phyloP scores from a whole-genome alignment of 495 filamentous ascomycete species.

The Podospora comata region DNA sequence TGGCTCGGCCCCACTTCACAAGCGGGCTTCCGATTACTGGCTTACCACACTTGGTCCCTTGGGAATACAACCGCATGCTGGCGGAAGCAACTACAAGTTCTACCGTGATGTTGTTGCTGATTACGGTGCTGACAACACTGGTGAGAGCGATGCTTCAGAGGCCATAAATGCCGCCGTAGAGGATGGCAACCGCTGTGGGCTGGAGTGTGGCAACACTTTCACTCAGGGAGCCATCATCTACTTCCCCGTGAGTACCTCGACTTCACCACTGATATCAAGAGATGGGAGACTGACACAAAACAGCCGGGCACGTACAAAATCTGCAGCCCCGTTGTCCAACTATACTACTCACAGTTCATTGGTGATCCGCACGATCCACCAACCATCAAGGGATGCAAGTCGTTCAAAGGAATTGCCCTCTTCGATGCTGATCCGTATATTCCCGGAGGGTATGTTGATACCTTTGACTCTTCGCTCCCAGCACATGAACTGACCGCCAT shows the following conservation, averaged over 20 bases:
- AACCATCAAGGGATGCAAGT: conserved; percentile 61
- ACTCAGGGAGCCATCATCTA: conserved; percentile 68
- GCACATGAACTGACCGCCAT: neutral
- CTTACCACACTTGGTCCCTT: neutral
- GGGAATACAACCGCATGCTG: neutral
- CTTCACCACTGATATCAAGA: no score
- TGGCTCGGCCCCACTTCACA: no score
- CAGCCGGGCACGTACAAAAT: conserved; percentile 65
- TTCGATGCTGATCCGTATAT: conserved; percentile 79
- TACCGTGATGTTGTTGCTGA: conserved; percentile 77
- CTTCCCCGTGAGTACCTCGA: conserved; percentile 49
- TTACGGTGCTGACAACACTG: conserved; percentile 57
- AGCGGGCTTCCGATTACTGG: no score
- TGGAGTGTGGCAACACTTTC: conserved; percentile 72
- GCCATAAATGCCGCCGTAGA: conserved; percentile 76
- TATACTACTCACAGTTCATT: conserved; percentile 71
- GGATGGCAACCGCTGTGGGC: conserved; percentile 72
- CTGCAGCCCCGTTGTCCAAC: conserved; percentile 58
- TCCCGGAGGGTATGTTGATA: neutral
- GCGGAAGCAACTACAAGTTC: conserved; percentile 34
- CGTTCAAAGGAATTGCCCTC: conserved; percentile 74
- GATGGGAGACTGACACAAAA: no score
- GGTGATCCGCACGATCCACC: conserved; percentile 65
- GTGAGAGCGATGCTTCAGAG: conserved; percentile 71
- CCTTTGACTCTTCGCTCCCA: no score